A percentile compares a stretch with the other conserved stretches of the same genome.
Conservation (phyloP, 2,329 filamentous ascomycete genomes). For the Torrubiellomyces zombiae region DNA sequence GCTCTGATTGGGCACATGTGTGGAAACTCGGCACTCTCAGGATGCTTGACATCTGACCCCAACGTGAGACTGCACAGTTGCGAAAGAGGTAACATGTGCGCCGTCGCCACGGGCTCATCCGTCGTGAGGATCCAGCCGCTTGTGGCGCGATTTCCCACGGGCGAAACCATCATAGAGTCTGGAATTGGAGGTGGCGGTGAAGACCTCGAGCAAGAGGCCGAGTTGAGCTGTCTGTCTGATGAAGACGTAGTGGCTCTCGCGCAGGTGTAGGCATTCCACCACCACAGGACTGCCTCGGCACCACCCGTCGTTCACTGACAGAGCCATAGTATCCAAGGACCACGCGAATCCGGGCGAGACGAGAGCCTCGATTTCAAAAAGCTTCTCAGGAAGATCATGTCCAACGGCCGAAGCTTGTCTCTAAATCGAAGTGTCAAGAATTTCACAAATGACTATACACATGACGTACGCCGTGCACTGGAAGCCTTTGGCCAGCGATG, state of each 20-base stretch:
- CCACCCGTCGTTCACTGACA: too few species aligned
- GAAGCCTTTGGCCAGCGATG: not conserved
- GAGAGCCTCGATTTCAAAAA: conserved; percentile 4
- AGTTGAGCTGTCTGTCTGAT: conserved; percentile 43
- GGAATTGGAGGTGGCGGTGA: conserved; percentile 67
- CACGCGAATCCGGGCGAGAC: conserved; percentile 3
- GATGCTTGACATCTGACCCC: conserved; percentile 52
- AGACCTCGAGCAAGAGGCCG: conserved; percentile 52
- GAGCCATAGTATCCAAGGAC: too few species aligned
- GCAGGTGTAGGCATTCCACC: too few species aligned
- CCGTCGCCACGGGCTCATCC: conserved; percentile 24
- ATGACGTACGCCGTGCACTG: conserved; percentile 2
- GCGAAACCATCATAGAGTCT: conserved; percentile 50
- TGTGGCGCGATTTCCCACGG: conserved; percentile 44
- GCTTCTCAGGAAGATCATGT: conserved; percentile 5
- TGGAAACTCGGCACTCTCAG: conserved; percentile 52
- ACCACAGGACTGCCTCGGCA: too few species aligned
- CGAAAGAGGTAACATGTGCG: conserved; percentile 52
- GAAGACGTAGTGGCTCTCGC: conserved; percentile 37
- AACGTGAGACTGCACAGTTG: conserved; percentile 67
- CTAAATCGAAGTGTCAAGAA: conserved; percentile 10
- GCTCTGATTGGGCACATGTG: conserved; percentile 56
- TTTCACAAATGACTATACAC: conserved; percentile 6
- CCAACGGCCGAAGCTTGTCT: conserved; percentile 10
- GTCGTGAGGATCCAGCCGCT: conserved; percentile 68